Percentiles rank a stretch among this genome's conserved stretches.
These are phyloP conservation scores for Hirschioporus abietinus DNA, from an alignment of 768 basidiomycete genomes.

Conservation along the genomic window DNA sequence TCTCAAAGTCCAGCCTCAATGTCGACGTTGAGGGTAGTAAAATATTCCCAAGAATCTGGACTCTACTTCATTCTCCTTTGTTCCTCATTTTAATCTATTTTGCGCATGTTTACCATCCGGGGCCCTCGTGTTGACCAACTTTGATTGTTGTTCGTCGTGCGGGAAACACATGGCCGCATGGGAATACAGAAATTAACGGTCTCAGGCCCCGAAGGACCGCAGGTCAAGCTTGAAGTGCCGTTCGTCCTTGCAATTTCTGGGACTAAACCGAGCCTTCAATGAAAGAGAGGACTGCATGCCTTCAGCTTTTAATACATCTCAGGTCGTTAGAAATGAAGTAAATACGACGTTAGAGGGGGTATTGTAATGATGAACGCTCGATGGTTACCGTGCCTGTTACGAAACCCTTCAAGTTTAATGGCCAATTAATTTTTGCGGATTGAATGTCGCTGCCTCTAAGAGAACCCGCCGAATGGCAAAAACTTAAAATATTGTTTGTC, in stretches of 20 bases:
- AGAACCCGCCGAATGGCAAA: neutral
- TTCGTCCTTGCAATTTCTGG: too few relatives aligned
- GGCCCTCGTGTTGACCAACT: neutral
- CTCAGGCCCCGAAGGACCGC: constrained; percentile 5
- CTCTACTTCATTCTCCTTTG: neutral
- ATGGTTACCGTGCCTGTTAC: too few relatives aligned
- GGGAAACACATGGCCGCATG: constrained; percentile 1
- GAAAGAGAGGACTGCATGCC: too few relatives aligned
- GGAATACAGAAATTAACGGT: neutral
- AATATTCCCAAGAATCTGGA: neutral
- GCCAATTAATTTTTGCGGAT: too few relatives aligned
- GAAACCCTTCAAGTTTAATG: too few relatives aligned
- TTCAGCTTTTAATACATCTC: too few relatives aligned
- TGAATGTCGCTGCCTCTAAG: too few relatives aligned
- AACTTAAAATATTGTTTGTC: neutral
- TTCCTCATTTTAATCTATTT: neutral
- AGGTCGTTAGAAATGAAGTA: too few relatives aligned
- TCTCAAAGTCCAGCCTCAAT: neutral
- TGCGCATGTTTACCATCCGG: neutral
- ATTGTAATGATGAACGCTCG: too few relatives aligned
- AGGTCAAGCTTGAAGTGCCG: neutral
- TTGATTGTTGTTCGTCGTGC: neutral
- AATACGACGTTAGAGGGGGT: too few relatives aligned
- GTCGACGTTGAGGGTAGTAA: neutral
- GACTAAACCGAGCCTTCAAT: too few relatives aligned